phyloP scores from a whole-genome alignment of 306 rosid species.

The Elaeagnus macrophylla region DNA sequence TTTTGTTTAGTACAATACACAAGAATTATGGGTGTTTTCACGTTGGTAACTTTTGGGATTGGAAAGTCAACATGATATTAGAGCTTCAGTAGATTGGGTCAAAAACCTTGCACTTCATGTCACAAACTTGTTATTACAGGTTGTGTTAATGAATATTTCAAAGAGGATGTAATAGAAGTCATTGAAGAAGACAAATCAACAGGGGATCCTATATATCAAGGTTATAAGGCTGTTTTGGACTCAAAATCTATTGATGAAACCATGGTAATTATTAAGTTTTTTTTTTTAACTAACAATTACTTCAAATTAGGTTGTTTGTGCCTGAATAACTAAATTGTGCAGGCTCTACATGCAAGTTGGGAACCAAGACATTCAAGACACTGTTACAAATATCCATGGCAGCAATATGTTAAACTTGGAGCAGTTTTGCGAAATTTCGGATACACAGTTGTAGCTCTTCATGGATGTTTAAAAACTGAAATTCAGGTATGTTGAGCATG shows the following conservation, averaged over 20 bases:
- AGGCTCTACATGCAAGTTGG: slow-evolving; percentile 96
- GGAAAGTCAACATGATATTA: too few species aligned
- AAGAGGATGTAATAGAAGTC: slow-evolving; percentile 29
- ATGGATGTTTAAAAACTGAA: slow-evolving; percentile 80
- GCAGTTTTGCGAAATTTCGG: slow-evolving; percentile 89
- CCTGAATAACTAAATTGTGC: slow-evolving; percentile 14
- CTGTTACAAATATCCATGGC: slow-evolving; percentile 75
- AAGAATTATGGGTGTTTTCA: too few species aligned
- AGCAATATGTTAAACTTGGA: slow-evolving; percentile 84
- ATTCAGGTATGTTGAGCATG: slow-evolving; percentile 53
- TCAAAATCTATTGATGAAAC: slow-evolving; percentile 83
- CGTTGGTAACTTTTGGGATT: too few species aligned
- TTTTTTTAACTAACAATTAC: not conserved
- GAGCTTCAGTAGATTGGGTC: too few species aligned
- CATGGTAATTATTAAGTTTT: slow-evolving; percentile 34
- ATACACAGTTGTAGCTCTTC: slow-evolving; percentile 83
- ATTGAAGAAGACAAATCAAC: slow-evolving; percentile 15
- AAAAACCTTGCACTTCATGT: too few species aligned
- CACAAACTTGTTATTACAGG: slow-evolving; percentile 52
- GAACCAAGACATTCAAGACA: slow-evolving; percentile 90
- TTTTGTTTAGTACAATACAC: too few species aligned
- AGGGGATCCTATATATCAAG: slow-evolving; percentile 57
- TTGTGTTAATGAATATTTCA: slow-evolving; percentile 76
- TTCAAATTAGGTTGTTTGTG: not conserved
- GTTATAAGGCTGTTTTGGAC: slow-evolving; percentile 86